Evolutionary conservation across 352 stramenopile species (phyloP).

Genomic region (Globisporangium paroecandrum): DNA sequence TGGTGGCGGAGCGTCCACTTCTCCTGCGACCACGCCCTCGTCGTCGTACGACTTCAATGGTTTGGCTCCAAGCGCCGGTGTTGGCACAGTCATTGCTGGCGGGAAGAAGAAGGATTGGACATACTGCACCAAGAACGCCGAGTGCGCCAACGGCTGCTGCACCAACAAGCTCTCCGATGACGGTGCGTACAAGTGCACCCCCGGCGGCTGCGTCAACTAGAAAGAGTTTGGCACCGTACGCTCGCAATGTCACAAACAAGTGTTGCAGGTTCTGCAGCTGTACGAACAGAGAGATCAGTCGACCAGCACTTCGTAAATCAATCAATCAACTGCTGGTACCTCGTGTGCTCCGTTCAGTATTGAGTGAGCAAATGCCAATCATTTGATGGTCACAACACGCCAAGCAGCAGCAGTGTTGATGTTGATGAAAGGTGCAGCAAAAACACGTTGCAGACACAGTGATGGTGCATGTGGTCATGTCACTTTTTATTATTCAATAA

Average conservation of each 20-base stretch:
- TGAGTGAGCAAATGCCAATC: no score
- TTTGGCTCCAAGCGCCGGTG: background rate
- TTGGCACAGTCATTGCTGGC: background rate
- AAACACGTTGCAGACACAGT: background rate
- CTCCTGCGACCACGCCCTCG: background rate
- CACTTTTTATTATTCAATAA: background rate
- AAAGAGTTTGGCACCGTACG: no score
- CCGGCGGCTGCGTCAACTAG: constrained; percentile 3
- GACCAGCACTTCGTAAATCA: no score
- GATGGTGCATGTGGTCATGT: background rate
- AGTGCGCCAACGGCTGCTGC: constrained; percentile 18
- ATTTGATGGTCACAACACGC: no score
- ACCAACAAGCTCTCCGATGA: constrained; percentile 26
- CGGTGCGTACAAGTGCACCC: constrained; percentile 23
- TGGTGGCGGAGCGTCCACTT: no score
- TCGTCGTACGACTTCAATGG: constrained; percentile 4
- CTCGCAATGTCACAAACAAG: no score
- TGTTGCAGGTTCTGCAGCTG: no score
- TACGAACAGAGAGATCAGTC: no score
- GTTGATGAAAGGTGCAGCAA: no score
- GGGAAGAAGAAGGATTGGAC: constrained; percentile 13
- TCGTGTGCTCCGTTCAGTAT: no score
- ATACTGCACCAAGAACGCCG: background rate
- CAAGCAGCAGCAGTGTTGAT: no score
- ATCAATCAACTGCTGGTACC: no score